Conservation (phyloP, 768 basidiomycete genomes). For the Pleurotus citrinopileatus region DNA sequence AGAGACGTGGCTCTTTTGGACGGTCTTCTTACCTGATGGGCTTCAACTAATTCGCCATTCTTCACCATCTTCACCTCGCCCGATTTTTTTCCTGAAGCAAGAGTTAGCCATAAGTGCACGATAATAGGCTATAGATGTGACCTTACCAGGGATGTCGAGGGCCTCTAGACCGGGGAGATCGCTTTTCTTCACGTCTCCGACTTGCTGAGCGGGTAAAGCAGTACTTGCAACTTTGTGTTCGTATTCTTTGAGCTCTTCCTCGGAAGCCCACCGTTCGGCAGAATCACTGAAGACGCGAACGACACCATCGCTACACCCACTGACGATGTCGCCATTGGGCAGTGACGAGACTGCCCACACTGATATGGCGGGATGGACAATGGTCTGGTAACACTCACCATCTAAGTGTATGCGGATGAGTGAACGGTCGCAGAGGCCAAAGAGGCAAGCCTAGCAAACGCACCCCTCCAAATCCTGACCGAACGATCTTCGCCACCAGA, state of each 20-base stretch:
- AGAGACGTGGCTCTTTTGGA: neutral
- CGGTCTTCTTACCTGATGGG: slow-evolving; percentile 69
- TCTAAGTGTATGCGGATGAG: slow-evolving; percentile 39
- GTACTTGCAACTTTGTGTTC: slow-evolving; percentile 77
- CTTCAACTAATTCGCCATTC: slow-evolving; percentile 79
- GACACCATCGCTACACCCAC: slow-evolving; percentile 84
- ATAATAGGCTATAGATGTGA: neutral
- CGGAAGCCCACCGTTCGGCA: slow-evolving; percentile 71
- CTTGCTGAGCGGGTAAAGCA: slow-evolving; percentile 78
- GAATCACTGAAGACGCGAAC: slow-evolving; percentile 83
- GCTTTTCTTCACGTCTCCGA: slow-evolving; percentile 91
- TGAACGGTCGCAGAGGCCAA: neutral
- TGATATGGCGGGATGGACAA: slow-evolving; percentile 94
- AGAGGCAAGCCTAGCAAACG: slow-evolving; percentile 19
- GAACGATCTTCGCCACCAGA: slow-evolving; percentile 95
- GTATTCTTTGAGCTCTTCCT: slow-evolving; percentile 61
- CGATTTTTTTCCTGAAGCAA: slow-evolving; percentile 77
- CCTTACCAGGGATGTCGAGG: slow-evolving; percentile 64
- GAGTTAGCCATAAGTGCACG: neutral
- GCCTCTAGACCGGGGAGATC: slow-evolving; percentile 89
- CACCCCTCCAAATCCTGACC: slow-evolving; percentile 88
- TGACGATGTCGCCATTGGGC: slow-evolving; percentile 90
- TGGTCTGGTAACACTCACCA: slow-evolving; percentile 84
- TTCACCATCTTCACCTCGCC: slow-evolving; percentile 94
- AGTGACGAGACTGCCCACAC: slow-evolving; percentile 91